phyloP scores from a whole-genome alignment of 1,139 yeast genomes.

The Geotrichum phurueaensis region DNA sequence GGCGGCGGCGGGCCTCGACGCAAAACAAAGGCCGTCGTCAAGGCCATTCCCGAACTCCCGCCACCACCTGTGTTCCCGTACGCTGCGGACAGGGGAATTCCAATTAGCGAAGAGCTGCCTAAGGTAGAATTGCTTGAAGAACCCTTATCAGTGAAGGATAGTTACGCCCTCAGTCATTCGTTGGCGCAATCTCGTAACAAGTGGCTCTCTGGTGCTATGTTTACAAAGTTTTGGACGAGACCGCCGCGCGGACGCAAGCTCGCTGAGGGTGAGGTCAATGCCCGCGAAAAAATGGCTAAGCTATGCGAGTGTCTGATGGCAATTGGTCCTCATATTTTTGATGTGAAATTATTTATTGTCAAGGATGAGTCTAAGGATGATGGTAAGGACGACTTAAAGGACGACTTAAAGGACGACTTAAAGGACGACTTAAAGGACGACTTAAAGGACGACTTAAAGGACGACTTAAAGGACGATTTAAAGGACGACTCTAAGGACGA shows the following conservation, averaged over 20 bases:
- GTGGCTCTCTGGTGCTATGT: constrained; percentile 70
- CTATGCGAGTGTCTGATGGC: constrained; percentile 67
- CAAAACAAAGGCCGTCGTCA: constrained; percentile 2
- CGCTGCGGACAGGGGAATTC: constrained; percentile 62
- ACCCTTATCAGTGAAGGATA: constrained; percentile 66
- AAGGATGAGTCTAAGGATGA: constrained; percentile 54
- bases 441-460: not conserved
- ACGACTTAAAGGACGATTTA: constrained; percentile 9
- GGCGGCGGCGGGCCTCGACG: constrained; percentile 9
- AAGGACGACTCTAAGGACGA: constrained; percentile 16
- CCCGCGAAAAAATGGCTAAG: constrained; percentile 84
- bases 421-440: not conserved
- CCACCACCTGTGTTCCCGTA: constrained; percentile 51
- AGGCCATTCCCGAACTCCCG: constrained; percentile 9
- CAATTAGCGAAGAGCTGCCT: constrained; percentile 57
- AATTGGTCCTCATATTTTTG: constrained; percentile 81
- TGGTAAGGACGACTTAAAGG: constrained; percentile 15
- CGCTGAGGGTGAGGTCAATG: constrained; percentile 47
- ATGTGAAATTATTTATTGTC: constrained; percentile 68
- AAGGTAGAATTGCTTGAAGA: constrained; percentile 56
- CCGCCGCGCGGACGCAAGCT: constrained; percentile 52
- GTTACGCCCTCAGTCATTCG: constrained; percentile 42
- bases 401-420: not conserved
- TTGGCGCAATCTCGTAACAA: constrained; percentile 67
- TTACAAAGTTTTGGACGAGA: constrained; percentile 66